These are phyloP conservation scores for Suillus cothurnatus DNA, from an alignment of 768 basidiomycete species.

Conservation along the genomic window DNA sequence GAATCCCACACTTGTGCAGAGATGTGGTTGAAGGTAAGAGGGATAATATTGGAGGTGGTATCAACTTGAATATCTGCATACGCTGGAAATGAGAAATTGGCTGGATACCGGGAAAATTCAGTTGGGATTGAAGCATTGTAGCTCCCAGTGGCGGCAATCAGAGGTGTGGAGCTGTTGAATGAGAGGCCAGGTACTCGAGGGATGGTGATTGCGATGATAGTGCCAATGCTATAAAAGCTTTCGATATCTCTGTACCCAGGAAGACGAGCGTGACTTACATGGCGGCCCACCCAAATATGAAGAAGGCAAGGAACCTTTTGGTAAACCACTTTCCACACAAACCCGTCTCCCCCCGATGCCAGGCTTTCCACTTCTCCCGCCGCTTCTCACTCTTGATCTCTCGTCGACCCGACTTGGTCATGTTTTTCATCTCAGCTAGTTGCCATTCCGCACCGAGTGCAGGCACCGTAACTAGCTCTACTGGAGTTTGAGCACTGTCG, in stretches of 20 bases:
- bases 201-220: slow-evolving; percentile 77
- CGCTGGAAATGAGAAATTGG: slow-evolving; percentile 90
- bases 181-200: slow-evolving; percentile 79
- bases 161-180: slow-evolving; percentile 60
- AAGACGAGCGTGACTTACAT: slow-evolving; percentile 41
- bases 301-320: slow-evolving; percentile 68
- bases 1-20: slow-evolving; percentile 72
- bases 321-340: slow-evolving; percentile 82
- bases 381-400: slow-evolving; percentile 60
- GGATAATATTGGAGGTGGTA: slow-evolving; percentile 74
- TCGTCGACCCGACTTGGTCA: slow-evolving; percentile 71
- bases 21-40: slow-evolving; percentile 70
- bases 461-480: slow-evolving; percentile 92
- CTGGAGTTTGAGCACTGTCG: slow-evolving; percentile 43
- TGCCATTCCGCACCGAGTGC: slow-evolving; percentile 92
- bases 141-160: slow-evolving; percentile 56
- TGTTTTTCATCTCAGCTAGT: slow-evolving; percentile 71
- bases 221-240: slow-evolving; percentile 48
- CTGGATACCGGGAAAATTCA: slow-evolving; percentile 72
- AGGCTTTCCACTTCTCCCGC: slow-evolving; percentile 66
- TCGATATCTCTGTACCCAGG: slow-evolving; percentile 8
- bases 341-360: slow-evolving; percentile 79
- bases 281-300: slow-evolving; percentile 60
- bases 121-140: slow-evolving; percentile 60
- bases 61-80: slow-evolving; percentile 75